These are phyloP conservation scores for Kondoa subrosea DNA, from an alignment of 768 basidiomycete species.

Conservation along the genomic window DNA sequence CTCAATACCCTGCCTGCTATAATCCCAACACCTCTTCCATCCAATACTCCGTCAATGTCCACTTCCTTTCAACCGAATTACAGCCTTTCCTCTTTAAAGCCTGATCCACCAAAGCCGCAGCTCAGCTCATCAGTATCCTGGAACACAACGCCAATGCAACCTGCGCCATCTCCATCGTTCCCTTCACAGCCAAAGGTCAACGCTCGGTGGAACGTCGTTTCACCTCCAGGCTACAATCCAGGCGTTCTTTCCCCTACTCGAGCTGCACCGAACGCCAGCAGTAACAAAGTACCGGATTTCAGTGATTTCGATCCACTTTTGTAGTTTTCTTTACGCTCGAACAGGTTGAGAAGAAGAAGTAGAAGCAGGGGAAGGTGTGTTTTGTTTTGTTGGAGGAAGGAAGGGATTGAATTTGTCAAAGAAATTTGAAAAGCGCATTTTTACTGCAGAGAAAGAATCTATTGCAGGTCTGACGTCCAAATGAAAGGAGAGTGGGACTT, in stretches of 20 bases:
- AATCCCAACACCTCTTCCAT: conserved; percentile 4
- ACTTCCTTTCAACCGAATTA: conserved; percentile 11
- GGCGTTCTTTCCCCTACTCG: conserved; percentile 2
- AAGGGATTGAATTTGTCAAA: not conserved
- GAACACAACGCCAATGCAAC: not conserved
- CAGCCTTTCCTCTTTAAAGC: conserved; percentile 7
- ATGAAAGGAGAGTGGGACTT: conserved; percentile 55
- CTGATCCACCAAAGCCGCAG: conserved; percentile 5
- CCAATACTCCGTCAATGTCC: not conserved
- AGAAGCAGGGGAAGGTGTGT: no score
- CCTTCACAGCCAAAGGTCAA: not conserved
- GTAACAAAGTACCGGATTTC: conserved; percentile 8
- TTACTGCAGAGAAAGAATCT: conserved; percentile 83
- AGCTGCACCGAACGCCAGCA: conserved; percentile 7
- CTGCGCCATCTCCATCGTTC: not conserved
- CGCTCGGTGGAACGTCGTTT: not conserved
- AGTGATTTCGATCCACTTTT: conserved; percentile 18
- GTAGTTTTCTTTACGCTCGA: not conserved
- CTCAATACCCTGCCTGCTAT: not conserved
- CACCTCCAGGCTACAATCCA: conserved; percentile 5
- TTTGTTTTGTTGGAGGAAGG: no score
- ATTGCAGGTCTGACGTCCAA: conserved; percentile 86
- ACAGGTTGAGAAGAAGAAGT: not conserved
- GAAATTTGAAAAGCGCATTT: conserved; percentile 49
- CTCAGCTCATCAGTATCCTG: not conserved